Percentiles rank a stretch among this genome's conserved stretches.
These are phyloP conservation scores for Eucalyptus polybractea DNA, from an alignment of 345 rosid species.

Conservation along the genomic window DNA sequence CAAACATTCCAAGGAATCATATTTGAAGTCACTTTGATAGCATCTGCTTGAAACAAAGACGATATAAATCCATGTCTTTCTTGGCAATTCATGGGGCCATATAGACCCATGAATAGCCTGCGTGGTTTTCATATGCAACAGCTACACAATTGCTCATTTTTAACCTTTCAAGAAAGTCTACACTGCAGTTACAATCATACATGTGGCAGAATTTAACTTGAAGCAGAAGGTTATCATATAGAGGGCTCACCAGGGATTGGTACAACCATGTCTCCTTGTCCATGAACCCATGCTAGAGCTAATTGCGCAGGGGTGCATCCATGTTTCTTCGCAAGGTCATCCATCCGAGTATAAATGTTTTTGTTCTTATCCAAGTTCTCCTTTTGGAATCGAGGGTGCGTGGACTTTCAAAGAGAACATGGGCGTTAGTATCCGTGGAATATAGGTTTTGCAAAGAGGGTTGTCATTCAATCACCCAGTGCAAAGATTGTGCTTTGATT, in stretches of 20 bases:
- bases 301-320: conserved; percentile 35
- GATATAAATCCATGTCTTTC: not conserved
- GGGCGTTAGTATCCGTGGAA: not conserved
- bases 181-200: not conserved
- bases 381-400: conserved; percentile 22
- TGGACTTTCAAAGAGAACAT: conserved; percentile 1
- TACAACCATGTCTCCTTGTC: conserved; percentile 35
- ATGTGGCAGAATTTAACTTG: conserved; percentile 1
- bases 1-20: not conserved
- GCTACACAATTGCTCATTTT: not conserved
- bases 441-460: not conserved
- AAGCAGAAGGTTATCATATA: not conserved
- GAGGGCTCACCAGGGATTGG: conserved; percentile 39
- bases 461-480: not conserved
- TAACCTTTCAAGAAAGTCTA: not conserved
- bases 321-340: conserved; percentile 20
- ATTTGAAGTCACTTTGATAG: not conserved
- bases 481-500: not conserved
- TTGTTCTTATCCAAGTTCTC: conserved; percentile 40
- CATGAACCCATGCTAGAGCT: conserved; percentile 50
- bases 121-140: not conserved
- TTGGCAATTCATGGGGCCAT: not conserved
- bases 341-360: conserved; percentile 12
- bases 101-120: not conserved
- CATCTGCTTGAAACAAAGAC: not conserved